Percentiles rank a stretch among this genome's conserved stretches.
Evolutionary conservation across 768 basidiomycete genomes (phyloP).

Genomic region (Cystobasidium onofrii): DNA sequence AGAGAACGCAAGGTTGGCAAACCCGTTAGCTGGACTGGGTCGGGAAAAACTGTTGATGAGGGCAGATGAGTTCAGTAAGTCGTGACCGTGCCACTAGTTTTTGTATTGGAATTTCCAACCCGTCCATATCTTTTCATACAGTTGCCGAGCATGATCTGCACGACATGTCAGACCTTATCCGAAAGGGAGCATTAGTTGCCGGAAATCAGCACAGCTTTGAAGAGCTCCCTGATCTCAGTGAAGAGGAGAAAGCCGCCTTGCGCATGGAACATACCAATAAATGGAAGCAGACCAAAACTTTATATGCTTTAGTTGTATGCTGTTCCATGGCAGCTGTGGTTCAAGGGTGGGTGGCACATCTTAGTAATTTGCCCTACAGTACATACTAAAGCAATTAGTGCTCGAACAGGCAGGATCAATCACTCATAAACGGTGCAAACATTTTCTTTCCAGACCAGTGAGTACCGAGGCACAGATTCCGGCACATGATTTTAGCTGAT

Average conservation of each 20-base stretch:
- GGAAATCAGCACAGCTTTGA: slow-evolving; percentile 57
- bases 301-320: slow-evolving; percentile 45
- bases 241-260: slow-evolving; percentile 49
- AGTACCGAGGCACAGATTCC: too few relatives aligned
- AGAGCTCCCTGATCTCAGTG: slow-evolving; percentile 46
- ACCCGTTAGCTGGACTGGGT: slow-evolving; percentile 10
- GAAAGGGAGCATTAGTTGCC: slow-evolving; percentile 65
- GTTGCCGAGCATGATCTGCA: slow-evolving; percentile 44
- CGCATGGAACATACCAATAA: slow-evolving; percentile 47
- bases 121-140: background rate
- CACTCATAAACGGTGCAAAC: slow-evolving; percentile 17
- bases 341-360: slow-evolving; percentile 60
- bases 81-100: slow-evolving; percentile 55
- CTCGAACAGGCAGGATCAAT: slow-evolving; percentile 44
- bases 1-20: slow-evolving; percentile 19
- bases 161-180: slow-evolving; percentile 56
- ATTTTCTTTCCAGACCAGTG: slow-evolving; percentile 29
- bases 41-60: background rate
- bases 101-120: slow-evolving; percentile 47
- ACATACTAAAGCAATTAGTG: slow-evolving; percentile 54
- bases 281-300: slow-evolving; percentile 52
- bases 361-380: slow-evolving; percentile 51
- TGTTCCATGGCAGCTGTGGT: slow-evolving; percentile 60
- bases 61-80: slow-evolving; percentile 12
- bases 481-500: too few relatives aligned